Percentiles rank a stretch among this genome's conserved stretches.
These are phyloP conservation scores for Neurospora sp. DNA, from an alignment of 495 filamentous ascomycete species.

Conservation along the genomic window DNA sequence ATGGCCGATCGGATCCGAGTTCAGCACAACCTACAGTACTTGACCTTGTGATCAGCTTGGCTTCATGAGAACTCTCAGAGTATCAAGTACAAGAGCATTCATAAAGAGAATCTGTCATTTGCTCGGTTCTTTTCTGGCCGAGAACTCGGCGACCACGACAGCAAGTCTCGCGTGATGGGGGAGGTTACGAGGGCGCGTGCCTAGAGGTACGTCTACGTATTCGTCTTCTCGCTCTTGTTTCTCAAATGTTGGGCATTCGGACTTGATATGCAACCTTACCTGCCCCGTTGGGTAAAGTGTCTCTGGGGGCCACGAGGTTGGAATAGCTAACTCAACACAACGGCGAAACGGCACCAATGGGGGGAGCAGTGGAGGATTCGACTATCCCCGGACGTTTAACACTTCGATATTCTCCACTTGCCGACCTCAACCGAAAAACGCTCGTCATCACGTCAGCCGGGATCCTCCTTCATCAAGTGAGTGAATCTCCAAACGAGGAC, in stretches of 20 bases:
- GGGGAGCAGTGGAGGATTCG: background rate
- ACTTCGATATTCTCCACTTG: background rate
- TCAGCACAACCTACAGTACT: background rate
- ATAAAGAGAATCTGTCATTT: background rate
- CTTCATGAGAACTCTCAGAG: background rate
- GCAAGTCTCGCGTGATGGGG: background rate
- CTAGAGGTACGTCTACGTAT: background rate
- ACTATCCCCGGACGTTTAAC: background rate
- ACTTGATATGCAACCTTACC: background rate
- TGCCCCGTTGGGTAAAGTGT: background rate
- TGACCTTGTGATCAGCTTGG: background rate
- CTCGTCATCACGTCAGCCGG: background rate
- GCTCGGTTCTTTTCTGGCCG: background rate
- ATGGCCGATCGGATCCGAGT: background rate
- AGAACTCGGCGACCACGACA: background rate
- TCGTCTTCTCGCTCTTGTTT: background rate
- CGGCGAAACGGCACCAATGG: background rate
- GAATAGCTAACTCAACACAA: background rate
- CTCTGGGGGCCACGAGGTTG: background rate
- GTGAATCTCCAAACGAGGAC: background rate
- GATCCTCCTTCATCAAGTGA: background rate
- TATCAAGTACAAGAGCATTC: background rate
- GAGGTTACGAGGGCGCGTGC: background rate
- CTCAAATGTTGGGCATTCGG: background rate
- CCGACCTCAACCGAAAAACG: background rate